Percentiles rank a stretch among this genome's conserved stretches.
These are phyloP conservation scores for Abelmoschus esculentus DNA, from an alignment of 345 rosid genomes.

Conservation along the genomic window DNA sequence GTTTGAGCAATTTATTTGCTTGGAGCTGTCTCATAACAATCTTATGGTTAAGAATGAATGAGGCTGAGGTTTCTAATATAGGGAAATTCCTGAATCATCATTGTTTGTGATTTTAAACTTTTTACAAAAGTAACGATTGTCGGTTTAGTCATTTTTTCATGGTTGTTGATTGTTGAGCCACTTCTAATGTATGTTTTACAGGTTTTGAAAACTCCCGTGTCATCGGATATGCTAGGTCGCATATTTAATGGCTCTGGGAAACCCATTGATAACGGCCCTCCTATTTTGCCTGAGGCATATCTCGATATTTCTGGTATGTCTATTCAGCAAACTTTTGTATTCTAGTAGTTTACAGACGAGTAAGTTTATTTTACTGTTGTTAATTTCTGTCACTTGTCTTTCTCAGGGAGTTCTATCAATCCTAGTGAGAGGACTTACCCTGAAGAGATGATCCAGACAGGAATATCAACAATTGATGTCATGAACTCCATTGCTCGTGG, in stretches of 20 bases:
- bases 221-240: slow-evolving; percentile 95
- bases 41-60: not conserved
- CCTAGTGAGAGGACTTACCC: slow-evolving; percentile 96
- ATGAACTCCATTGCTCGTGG: slow-evolving; percentile 99
- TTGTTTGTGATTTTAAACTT: not conserved
- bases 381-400: not conserved
- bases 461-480: slow-evolving; percentile 95
- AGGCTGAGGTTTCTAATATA: not conserved
- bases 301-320: slow-evolving; percentile 79
- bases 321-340: no score
- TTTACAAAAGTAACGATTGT: not conserved
- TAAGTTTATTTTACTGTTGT: not conserved
- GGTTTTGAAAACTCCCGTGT: slow-evolving; percentile 90
- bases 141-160: not conserved
- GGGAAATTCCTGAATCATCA: not conserved
- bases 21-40: not conserved
- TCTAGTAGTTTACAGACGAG: not conserved
- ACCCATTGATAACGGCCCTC: slow-evolving; percentile 95
- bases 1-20: not conserved
- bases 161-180: not conserved
- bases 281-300: slow-evolving; percentile 88
- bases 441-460: slow-evolving; percentile 96
- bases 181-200: slow-evolving; percentile 20
- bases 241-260: slow-evolving; percentile 96
- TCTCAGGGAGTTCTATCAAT: slow-evolving; percentile 79